These are phyloP conservation scores for Ophiocordyceps camponoti-rufipedis DNA, from an alignment of 2,329 filamentous ascomycete species.

Conservation along the genomic window DNA sequence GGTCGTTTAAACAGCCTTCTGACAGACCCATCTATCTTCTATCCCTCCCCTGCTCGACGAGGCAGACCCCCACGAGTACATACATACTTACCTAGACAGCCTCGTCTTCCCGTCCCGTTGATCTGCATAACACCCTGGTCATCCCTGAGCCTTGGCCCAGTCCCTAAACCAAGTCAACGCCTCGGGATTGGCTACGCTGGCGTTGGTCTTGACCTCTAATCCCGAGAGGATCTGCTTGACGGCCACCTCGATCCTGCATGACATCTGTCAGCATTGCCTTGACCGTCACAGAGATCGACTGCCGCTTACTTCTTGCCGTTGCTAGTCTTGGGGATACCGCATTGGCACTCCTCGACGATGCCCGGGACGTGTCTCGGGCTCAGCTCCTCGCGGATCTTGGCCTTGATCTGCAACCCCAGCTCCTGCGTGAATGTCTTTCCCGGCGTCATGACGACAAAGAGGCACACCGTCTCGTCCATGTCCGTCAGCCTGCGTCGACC, in stretches of 20 bases:
- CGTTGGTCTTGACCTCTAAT: slow-evolving; percentile 69
- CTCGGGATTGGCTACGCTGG: slow-evolving; percentile 81
- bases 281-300: background rate
- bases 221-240: slow-evolving; percentile 94
- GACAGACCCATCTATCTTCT: too few species aligned
- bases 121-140: background rate
- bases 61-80: too few species aligned
- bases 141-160: slow-evolving; percentile 45
- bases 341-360: slow-evolving; percentile 57
- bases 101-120: background rate
- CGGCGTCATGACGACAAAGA: slow-evolving; percentile 66
- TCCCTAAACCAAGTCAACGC: slow-evolving; percentile 74
- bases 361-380: slow-evolving; percentile 81
- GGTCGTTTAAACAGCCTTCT: too few species aligned
- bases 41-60: too few species aligned
- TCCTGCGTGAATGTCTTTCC: slow-evolving; percentile 37
- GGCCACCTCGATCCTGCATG: slow-evolving; percentile 63
- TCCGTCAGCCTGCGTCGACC: slow-evolving; percentile 56
- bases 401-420: slow-evolving; percentile 45
- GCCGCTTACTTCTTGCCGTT: slow-evolving; percentile 81
- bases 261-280: slow-evolving; percentile 4
- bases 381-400: slow-evolving; percentile 54
- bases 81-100: background rate
- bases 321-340: slow-evolving; percentile 75
- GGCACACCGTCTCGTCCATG: slow-evolving; percentile 66